A percentile compares a stretch with the other conserved stretches of the same genome.
Conservation (phyloP, 495 filamentous ascomycete species). For the Amniculicola lignicola region DNA sequence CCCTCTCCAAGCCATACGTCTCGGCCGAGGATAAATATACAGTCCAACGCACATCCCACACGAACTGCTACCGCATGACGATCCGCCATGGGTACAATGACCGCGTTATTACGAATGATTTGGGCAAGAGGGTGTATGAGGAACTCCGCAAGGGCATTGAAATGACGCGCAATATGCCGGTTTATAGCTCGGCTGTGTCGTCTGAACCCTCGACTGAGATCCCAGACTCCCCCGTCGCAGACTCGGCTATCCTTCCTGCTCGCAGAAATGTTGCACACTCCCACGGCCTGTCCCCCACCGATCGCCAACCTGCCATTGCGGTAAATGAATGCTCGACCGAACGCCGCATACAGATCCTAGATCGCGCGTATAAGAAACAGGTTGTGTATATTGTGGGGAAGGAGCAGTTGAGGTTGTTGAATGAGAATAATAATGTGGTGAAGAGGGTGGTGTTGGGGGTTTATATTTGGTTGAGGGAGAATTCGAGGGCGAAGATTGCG, state of each 20-base stretch:
- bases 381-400: constrained; percentile 70
- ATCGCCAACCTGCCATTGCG: not conserved
- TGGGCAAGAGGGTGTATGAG: constrained; percentile 58
- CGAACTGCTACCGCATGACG: constrained; percentile 62
- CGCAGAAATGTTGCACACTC: not conserved
- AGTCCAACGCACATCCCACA: constrained; percentile 48
- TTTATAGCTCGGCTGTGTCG: not conserved
- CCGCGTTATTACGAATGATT: constrained; percentile 59
- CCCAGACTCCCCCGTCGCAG: constrained; percentile 2
- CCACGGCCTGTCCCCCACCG: constrained; percentile 1
- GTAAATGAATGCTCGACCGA: constrained; percentile 8
- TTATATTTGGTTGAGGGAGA: constrained; percentile 70
- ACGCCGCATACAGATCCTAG: constrained; percentile 39
- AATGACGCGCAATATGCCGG: not conserved
- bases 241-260: no score
- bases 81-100: constrained; percentile 70
- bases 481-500: constrained; percentile 40
- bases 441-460: constrained; percentile 50
- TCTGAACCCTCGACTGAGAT: constrained; percentile 3
- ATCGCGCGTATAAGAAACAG: constrained; percentile 58
- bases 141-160: constrained; percentile 54
- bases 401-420: constrained; percentile 64
- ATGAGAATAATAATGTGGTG: constrained; percentile 41
- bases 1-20: constrained; percentile 35
- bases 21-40: constrained; percentile 47